These are phyloP conservation scores for Aspergillus pseudoterreus DNA, from an alignment of 2,329 filamentous ascomycete genomes.

Conservation along the genomic window DNA sequence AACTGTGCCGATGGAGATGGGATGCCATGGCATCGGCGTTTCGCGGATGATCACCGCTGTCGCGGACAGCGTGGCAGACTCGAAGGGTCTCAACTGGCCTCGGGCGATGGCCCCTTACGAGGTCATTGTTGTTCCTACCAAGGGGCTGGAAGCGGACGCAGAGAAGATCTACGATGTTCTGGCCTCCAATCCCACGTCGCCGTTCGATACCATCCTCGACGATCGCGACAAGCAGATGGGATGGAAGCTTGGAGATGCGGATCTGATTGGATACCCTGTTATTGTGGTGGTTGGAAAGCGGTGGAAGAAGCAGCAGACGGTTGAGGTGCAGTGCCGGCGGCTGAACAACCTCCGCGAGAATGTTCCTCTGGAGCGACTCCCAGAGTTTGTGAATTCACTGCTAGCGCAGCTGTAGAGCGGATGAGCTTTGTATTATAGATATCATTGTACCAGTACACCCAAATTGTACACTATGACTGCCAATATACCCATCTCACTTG, in stretches of 20 bases:
- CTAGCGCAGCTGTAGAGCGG: constrained; percentile 48
- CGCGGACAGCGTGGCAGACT: constrained; percentile 69
- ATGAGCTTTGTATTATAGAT: constrained; percentile 4
- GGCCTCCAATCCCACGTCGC: constrained; percentile 17
- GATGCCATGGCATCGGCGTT: constrained; percentile 92
- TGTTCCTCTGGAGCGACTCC: constrained; percentile 51
- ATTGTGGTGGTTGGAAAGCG: constrained; percentile 72
- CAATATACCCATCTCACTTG: neutral
- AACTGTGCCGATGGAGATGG: constrained; percentile 74
- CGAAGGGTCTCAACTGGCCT: constrained; percentile 81
- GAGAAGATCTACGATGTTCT: constrained; percentile 63
- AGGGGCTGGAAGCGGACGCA: constrained; percentile 46
- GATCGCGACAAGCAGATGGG: constrained; percentile 66
- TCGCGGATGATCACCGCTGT: constrained; percentile 86
- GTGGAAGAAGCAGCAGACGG: constrained; percentile 57
- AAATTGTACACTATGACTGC: constrained; percentile 7
- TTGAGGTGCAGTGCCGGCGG: constrained; percentile 76
- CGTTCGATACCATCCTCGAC: constrained; percentile 67
- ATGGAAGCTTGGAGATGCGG: constrained; percentile 89
- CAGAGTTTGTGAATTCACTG: constrained; percentile 45
- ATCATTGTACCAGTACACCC: neutral
- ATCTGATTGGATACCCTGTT: constrained; percentile 83
- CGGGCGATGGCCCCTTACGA: constrained; percentile 81
- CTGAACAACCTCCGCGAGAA: constrained; percentile 58
- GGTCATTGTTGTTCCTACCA: constrained; percentile 61